Percentiles rank a stretch among this genome's conserved stretches.
These are phyloP conservation scores for Mycena filopes DNA, from an alignment of 768 basidiomycete species.

Conservation along the genomic window DNA sequence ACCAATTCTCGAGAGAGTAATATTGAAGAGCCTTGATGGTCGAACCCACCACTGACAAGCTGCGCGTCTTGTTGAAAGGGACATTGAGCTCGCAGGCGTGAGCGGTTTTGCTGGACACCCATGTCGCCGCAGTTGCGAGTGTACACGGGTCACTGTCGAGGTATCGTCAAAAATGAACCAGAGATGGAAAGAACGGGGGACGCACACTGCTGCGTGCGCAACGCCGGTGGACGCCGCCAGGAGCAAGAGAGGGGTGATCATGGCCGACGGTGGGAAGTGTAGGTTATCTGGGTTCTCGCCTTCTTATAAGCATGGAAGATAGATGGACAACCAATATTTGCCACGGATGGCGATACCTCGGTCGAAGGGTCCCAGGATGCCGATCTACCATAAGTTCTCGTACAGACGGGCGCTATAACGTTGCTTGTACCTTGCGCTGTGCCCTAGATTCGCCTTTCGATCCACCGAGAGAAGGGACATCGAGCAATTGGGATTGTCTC, in stretches of 20 bases:
- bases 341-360: background rate
- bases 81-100: constrained; percentile 31
- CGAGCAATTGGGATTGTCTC: too few relatives aligned
- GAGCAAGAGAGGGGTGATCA: constrained; percentile 14
- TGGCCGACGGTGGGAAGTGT: constrained; percentile 1
- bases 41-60: constrained; percentile 25
- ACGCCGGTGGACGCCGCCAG: constrained; percentile 8
- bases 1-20: constrained; percentile 29
- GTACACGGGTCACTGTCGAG: constrained; percentile 26
- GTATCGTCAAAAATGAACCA: background rate
- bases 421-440: too few relatives aligned
- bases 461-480: too few relatives aligned
- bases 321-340: background rate
- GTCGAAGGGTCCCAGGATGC: background rate
- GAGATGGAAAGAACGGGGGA: background rate
- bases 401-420: too few relatives aligned
- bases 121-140: constrained; percentile 20
- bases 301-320: constrained; percentile 1
- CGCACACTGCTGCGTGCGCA: constrained; percentile 10
- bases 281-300: background rate
- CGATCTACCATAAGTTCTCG: too few relatives aligned
- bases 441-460: too few relatives aligned
- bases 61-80: constrained; percentile 28
- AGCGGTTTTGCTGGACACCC: constrained; percentile 26
- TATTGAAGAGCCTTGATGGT: constrained; percentile 26